A percentile compares a stretch with the other conserved stretches of the same genome.
phyloP scores from a whole-genome alignment of 2,329 filamentous ascomycete genomes.

The Fusarium secorum region DNA sequence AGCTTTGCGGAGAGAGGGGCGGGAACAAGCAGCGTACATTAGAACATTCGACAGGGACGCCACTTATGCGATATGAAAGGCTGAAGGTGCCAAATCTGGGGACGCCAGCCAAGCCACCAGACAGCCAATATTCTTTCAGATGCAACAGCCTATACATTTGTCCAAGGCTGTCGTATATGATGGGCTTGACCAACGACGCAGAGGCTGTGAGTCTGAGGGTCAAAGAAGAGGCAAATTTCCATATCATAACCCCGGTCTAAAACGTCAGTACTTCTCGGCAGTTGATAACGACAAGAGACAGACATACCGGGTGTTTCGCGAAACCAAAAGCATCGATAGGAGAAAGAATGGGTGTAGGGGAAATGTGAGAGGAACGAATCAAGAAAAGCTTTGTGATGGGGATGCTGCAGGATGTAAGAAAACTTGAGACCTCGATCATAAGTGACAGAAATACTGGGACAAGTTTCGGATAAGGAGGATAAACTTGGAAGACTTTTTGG shows the following conservation, averaged over 20 bases:
- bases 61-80: slow-evolving; percentile 31
- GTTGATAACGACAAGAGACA: slow-evolving; percentile 29
- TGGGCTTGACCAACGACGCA: slow-evolving; percentile 1
- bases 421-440: background rate
- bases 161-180: slow-evolving; percentile 8
- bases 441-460: background rate
- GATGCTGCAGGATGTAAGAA: background rate
- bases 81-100: slow-evolving; percentile 28
- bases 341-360: slow-evolving; percentile 24
- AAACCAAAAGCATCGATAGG: slow-evolving; percentile 1
- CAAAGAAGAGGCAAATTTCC: background rate
- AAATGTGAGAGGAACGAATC: slow-evolving; percentile 28
- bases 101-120: slow-evolving; percentile 35
- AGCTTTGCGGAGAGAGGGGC: slow-evolving; percentile 25
- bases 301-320: slow-evolving; percentile 10
- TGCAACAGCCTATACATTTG: slow-evolving; percentile 13
- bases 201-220: background rate
- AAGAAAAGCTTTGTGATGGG: slow-evolving; percentile 28
- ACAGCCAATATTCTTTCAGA: slow-evolving; percentile 7
- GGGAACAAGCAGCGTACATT: slow-evolving; percentile 20
- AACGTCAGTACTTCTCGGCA: slow-evolving; percentile 27
- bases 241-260: background rate
- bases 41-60: slow-evolving; percentile 32
- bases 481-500: background rate
- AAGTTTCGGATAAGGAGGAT: background rate